A percentile compares a stretch with the other conserved stretches of the same genome.
Evolutionary conservation across 306 rosid genomes (phyloP).

Genomic region (Pueraria montana): DNA sequence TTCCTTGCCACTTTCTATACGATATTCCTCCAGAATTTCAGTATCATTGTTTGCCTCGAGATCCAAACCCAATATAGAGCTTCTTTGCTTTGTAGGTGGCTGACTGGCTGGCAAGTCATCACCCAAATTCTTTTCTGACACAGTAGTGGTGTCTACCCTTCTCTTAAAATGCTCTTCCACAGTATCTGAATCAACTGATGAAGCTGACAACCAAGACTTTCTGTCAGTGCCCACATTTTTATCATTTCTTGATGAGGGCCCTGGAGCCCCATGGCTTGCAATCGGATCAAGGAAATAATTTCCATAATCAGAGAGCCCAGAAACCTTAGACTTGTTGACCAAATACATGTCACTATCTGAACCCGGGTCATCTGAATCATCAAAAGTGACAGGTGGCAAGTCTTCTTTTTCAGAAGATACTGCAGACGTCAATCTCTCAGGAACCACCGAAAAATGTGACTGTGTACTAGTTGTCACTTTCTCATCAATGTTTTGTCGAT

Average conservation of each 20-base stretch:
- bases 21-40: constrained; percentile 49
- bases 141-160: constrained; percentile 43
- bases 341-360: constrained; percentile 73
- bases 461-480: constrained; percentile 53
- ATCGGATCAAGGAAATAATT: constrained; percentile 52
- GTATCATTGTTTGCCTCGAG: constrained; percentile 43
- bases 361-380: constrained; percentile 80
- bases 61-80: constrained; percentile 44
- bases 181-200: constrained; percentile 53
- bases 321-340: constrained; percentile 52
- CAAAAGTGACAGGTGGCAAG: constrained; percentile 67
- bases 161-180: constrained; percentile 50
- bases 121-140: constrained; percentile 49
- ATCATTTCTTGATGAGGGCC: constrained; percentile 60
- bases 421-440: constrained; percentile 60
- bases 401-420: constrained; percentile 65
- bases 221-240: constrained; percentile 51
- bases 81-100: constrained; percentile 53
- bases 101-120: constrained; percentile 45
- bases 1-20: constrained; percentile 55
- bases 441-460: constrained; percentile 55
- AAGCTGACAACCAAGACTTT: constrained; percentile 51
- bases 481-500: constrained; percentile 54
- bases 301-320: constrained; percentile 51
- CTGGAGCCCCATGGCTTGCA: constrained; percentile 51